Evolutionary conservation across 345 rosid genomes (phyloP).

Genomic region (Abelmoschus esculentus): DNA sequence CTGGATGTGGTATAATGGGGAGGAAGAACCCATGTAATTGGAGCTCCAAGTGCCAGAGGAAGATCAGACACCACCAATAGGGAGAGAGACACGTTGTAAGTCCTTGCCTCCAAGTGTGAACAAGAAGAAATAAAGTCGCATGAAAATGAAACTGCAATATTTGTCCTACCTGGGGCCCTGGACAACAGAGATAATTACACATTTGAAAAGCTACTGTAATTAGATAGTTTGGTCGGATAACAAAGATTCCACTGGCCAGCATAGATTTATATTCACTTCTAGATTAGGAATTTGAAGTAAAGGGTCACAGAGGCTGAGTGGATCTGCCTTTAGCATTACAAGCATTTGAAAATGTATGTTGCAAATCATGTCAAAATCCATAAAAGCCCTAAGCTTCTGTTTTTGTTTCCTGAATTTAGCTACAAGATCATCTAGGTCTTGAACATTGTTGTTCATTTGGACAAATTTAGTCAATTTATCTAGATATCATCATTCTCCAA

Average conservation of each 20-base stretch:
- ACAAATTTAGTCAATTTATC: not conserved
- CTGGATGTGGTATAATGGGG: conserved; percentile 68
- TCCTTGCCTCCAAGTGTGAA: conserved; percentile 52
- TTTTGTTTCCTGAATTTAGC: conserved; percentile 2
- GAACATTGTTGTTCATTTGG: not conserved
- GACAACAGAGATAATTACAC: conserved; percentile 20
- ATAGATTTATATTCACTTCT: conserved; percentile 3
- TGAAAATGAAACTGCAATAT: conserved; percentile 57
- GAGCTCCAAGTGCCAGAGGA: conserved; percentile 81
- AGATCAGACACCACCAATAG: conserved; percentile 70
- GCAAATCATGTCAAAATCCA: conserved; percentile 7
- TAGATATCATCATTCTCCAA: not conserved
- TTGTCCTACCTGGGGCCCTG: conserved; percentile 77
- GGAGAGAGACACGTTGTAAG: conserved; percentile 50
- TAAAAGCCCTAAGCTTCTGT: not conserved
- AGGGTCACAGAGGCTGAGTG: not conserved
- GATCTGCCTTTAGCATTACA: not conserved
- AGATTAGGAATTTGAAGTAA: not conserved
- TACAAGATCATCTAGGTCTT: not conserved
- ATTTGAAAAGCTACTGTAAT: conserved; percentile 10
- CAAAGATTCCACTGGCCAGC: conserved; percentile 14
- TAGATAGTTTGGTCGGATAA: conserved; percentile 6
- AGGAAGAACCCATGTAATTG: conserved; percentile 87
- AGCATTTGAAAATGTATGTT: not conserved
- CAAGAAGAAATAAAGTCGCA: conserved; percentile 70